Evolutionary conservation across 805 yeast species (phyloP), one percentile per base, ranked within the genome.

Genomic region (Nakazawaea sp.): DNA sequence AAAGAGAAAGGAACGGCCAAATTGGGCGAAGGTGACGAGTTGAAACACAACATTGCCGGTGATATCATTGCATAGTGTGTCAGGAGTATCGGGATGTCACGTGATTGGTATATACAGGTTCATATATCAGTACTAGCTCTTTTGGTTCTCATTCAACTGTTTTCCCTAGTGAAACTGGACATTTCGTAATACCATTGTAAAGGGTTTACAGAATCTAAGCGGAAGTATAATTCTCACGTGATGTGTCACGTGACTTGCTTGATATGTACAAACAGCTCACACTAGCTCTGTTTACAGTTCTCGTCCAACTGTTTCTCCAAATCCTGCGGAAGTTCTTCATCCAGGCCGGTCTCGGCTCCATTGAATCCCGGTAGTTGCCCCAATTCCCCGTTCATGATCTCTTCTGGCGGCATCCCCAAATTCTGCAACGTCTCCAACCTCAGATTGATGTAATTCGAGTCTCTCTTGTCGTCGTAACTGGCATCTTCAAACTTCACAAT

Each of bases 1-100:
- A 85, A 95, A 50, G 96, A 88, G 50, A 90, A 81, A 62, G 98
- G 98, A 7, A 87, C 95, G 1, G 69, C 76, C 5, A 76, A 75
- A 53, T 62, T 75, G 44, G 81, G 81, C 3, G 81, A 74, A 50
- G 57, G 66, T 33, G 58, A 47, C 3, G 53, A 58, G 32, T 59
- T 58, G 17, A 53, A 57, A 4, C 58, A 59, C 35, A 47, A 55
- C 23, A 67, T 68, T 52, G 69, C 71, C 36, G 70, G 79, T 44
- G 76, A 70, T 45, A 58, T 74, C 38, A 70, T 74, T 33, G 68
- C 58, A 8, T 38, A 27, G n/a, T n/a, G n/a, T n/a, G n/a, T n/a
- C n/a, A n/a, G n/a, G n/a, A n/a, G n/a, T n/a, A n/a, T 23, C n/a
- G 18, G 15, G 8, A 32, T 40, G n/a, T n/a, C n/a, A n/a, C 60